Percentiles rank a stretch among this genome's conserved stretches.
Evolutionary conservation across 306 rosid species (phyloP).

Genomic region (Cucumis sativus): DNA sequence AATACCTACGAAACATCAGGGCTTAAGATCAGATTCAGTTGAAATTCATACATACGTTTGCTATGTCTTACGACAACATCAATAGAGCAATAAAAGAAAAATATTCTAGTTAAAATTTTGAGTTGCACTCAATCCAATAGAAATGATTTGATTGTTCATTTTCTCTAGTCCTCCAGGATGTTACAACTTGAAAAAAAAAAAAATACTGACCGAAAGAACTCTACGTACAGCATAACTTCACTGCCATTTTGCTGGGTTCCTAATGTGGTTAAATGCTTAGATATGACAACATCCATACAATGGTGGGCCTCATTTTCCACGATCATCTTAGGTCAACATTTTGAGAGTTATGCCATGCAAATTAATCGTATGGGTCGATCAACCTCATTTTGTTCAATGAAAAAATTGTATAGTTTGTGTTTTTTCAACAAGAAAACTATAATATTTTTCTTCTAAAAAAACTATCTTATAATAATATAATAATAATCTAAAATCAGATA

Average conservation of each 20-base stretch:
- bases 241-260: not conserved
- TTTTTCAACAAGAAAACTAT: no score
- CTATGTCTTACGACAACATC: not conserved
- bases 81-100: not conserved
- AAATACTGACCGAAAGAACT: not conserved
- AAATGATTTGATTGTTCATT: not conserved
- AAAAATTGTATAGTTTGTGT: not conserved
- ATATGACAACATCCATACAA: not conserved
- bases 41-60: not conserved
- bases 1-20: not conserved
- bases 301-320: not conserved
- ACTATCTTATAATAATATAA: not conserved
- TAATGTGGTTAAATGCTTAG: not conserved
- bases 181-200: not conserved
- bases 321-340: not conserved
- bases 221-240: not conserved
- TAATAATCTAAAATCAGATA: not conserved
- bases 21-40: not conserved
- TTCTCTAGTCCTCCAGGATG: not conserved
- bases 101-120: not conserved
- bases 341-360: not conserved
- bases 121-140: not conserved
- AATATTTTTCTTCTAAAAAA: not conserved
- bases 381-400: not conserved
- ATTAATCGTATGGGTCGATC: not conserved